Percentiles rank a stretch among this genome's conserved stretches.
Conservation (phyloP, 2,329 filamentous ascomycete genomes). For the Chaetothyriales sp. region DNA sequence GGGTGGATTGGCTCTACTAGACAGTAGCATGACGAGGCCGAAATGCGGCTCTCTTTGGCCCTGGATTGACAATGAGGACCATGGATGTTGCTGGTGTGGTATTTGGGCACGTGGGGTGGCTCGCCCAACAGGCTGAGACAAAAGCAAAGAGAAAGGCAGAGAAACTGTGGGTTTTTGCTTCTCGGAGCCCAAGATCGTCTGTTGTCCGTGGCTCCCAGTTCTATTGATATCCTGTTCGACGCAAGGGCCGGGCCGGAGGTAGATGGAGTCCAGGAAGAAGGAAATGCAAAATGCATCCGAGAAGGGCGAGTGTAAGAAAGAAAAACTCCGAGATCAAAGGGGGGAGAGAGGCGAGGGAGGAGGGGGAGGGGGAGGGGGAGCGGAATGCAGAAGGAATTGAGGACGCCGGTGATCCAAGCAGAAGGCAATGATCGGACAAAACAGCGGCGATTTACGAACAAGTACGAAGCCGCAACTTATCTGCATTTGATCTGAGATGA, state of each 20-base stretch:
- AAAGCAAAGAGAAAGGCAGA: no score
- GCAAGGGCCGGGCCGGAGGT: no score
- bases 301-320: neutral
- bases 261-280: neutral
- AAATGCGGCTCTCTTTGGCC: slow-evolving; percentile 4
- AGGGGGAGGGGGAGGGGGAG: no score
- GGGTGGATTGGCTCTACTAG: slow-evolving; percentile 20
- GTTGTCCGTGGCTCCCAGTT: no score
- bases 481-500: neutral
- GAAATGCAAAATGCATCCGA: neutral
- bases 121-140: neutral
- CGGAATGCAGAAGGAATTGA: neutral
- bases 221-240: no score
- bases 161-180: no score
- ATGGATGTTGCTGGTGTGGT: neutral
- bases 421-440: neutral
- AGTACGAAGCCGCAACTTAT: neutral
- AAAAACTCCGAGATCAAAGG: neutral
- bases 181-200: no score
- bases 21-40: slow-evolving; percentile 21
- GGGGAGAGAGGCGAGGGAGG: no score
- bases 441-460: neutral
- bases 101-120: neutral
- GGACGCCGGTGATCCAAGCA: neutral
- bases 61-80: slow-evolving; percentile 7